Evolutionary conservation across 176 grass and related monocot genomes (phyloP).

Genomic region (Bolboschoenus planiculmis): DNA sequence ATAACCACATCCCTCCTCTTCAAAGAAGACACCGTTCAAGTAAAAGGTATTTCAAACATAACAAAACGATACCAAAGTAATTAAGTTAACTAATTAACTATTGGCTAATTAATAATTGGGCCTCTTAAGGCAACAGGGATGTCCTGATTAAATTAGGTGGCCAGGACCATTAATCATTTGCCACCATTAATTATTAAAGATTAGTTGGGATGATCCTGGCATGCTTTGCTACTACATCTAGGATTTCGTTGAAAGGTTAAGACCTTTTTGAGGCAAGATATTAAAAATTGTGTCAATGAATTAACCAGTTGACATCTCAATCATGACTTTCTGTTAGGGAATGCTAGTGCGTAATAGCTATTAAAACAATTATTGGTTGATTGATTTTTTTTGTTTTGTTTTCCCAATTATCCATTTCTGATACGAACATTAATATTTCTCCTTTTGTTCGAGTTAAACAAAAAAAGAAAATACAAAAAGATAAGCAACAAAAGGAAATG

Average conservation of each 20-base stretch:
- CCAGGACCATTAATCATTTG: conserved; percentile 31
- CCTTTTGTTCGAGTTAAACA: background rate
- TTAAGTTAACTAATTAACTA: conserved; percentile 7
- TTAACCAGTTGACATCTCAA: background rate
- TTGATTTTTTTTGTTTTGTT: background rate
- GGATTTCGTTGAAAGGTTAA: conserved; percentile 3
- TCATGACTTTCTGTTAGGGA: background rate
- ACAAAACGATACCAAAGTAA: background rate
- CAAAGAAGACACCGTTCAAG: background rate
- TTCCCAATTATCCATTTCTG: background rate
- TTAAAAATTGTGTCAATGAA: background rate
- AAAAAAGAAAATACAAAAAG: background rate
- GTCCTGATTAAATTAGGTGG: conserved; percentile 27
- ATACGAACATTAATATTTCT: background rate
- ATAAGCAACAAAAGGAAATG: background rate
- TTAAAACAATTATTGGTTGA: background rate
- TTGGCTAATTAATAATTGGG: background rate
- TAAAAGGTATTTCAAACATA: conserved; percentile 8
- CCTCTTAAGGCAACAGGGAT: background rate
- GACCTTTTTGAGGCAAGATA: background rate
- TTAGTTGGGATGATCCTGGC: conserved; percentile 20
- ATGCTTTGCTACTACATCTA: background rate
- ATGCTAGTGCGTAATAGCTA: background rate
- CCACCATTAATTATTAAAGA: conserved; percentile 9
- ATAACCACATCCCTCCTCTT: background rate